A percentile compares a stretch with the other conserved stretches of the same genome.
phyloP scores from a whole-genome alignment of 495 filamentous ascomycete genomes.

The Aspergillus leporis region DNA sequence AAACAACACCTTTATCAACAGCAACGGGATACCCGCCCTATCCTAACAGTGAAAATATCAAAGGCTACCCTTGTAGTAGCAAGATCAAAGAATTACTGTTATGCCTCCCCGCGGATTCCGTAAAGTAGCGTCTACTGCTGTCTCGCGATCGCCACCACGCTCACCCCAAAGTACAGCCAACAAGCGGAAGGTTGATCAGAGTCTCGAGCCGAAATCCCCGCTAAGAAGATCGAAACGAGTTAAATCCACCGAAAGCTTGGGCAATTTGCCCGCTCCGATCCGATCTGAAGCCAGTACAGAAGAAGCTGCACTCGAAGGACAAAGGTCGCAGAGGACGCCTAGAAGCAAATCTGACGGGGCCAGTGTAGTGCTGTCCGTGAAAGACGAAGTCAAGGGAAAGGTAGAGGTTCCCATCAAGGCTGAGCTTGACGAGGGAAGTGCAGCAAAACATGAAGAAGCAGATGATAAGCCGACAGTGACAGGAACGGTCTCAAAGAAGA shows the following conservation, averaged over 20 bases:
- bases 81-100: constrained; percentile 1
- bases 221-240: constrained; percentile 41
- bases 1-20: background rate
- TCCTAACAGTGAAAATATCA: background rate
- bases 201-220: constrained; percentile 27
- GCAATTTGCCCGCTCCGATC: constrained; percentile 14
- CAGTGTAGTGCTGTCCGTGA: constrained; percentile 11
- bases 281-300: background rate
- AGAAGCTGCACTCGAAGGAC: background rate
- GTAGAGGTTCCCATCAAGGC: constrained; percentile 2
- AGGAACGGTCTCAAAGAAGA: constrained; percentile 23
- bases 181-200: constrained; percentile 31
- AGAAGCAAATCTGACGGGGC: background rate
- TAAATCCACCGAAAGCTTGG: constrained; percentile 28
- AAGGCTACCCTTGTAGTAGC: background rate
- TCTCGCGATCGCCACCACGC: constrained; percentile 4
- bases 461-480: constrained; percentile 21
- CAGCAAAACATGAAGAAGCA: constrained; percentile 15
- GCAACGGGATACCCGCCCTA: background rate
- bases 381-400: constrained; percentile 25
- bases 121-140: constrained; percentile 16
- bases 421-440: constrained; percentile 4
- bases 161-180: constrained; percentile 10
- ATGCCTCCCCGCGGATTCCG: constrained; percentile 26
- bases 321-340: background rate